Conservation (phyloP, 2,329 filamentous ascomycete genomes). For the Monilinia fructigena region DNA sequence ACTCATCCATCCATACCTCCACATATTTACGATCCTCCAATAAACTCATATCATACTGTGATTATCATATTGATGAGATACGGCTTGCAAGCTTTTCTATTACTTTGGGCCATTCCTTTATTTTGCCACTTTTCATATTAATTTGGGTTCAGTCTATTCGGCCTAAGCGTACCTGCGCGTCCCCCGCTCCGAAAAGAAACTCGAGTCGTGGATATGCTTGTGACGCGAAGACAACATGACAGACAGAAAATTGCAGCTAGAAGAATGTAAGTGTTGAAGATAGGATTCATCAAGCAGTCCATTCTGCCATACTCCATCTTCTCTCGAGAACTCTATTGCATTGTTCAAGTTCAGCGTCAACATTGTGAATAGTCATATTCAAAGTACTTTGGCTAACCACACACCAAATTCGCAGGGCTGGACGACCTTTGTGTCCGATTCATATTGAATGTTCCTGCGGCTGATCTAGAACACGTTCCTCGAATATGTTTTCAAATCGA, state of each 20-base stretch:
- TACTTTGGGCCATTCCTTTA: slow-evolving; percentile 5
- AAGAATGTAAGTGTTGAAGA: slow-evolving; percentile 67
- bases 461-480: slow-evolving; percentile 85
- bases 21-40: background rate
- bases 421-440: slow-evolving; percentile 98
- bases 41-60: background rate
- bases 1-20: slow-evolving; percentile 18
- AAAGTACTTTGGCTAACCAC: slow-evolving; percentile 28
- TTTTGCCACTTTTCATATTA: slow-evolving; percentile 24
- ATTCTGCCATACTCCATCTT: background rate
- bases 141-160: slow-evolving; percentile 25
- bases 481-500: slow-evolving; percentile 98
- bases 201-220: slow-evolving; percentile 57
- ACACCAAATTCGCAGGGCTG: slow-evolving; percentile 60
- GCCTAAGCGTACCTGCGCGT: slow-evolving; percentile 26
- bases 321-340: background rate
- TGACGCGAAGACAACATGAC: slow-evolving; percentile 63
- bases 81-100: background rate
- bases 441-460: slow-evolving; percentile 91
- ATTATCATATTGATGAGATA: background rate
- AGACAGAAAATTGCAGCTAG: slow-evolving; percentile 77
- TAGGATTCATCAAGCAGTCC: background rate
- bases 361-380: background rate
- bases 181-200: slow-evolving; percentile 23
- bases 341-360: background rate